Percentiles rank a stretch among this genome's conserved stretches.
Conservation (phyloP, 2,329 filamentous ascomycete species). For the Chaetomiaceae sp. region DNA sequence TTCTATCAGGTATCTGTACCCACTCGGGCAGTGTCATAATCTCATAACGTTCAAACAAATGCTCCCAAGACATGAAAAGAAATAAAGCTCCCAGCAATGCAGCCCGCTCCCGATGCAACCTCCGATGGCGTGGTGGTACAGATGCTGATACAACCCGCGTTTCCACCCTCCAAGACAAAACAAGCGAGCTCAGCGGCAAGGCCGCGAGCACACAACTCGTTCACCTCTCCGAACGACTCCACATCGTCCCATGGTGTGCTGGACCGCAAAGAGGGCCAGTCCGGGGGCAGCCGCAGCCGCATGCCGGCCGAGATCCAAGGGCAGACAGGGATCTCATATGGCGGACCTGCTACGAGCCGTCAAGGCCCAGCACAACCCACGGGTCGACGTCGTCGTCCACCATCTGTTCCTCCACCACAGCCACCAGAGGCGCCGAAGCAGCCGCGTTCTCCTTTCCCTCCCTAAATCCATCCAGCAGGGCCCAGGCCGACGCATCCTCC, state of each 20-base stretch:
- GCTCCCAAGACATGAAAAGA: not conserved
- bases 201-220: slow-evolving; percentile 21
- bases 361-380: slow-evolving; percentile 40
- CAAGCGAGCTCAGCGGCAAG: slow-evolving; percentile 20
- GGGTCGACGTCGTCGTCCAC: slow-evolving; percentile 29
- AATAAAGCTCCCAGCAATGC: slow-evolving; percentile 4
- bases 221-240: not conserved
- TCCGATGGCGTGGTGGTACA: not conserved
- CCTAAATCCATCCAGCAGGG: not conserved
- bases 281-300: slow-evolving; percentile 25
- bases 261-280: slow-evolving; percentile 22
- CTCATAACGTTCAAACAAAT: not conserved
- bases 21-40: too few relatives aligned
- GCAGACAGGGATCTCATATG: slow-evolving; percentile 27
- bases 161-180: not conserved
- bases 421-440: not conserved
- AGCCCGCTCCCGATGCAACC: not conserved
- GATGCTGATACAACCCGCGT: slow-evolving; percentile 2
- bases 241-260: slow-evolving; percentile 1
- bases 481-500: not conserved
- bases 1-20: too few relatives aligned
- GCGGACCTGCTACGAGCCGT: slow-evolving; percentile 45
- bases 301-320: slow-evolving; percentile 19
- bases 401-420: not conserved
- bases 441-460: slow-evolving; percentile 16